Evolutionary conservation across 306 rosid genomes (phyloP), one percentile per base, ranked within the genome.

Genomic region (Nissolia schottii): DNA sequence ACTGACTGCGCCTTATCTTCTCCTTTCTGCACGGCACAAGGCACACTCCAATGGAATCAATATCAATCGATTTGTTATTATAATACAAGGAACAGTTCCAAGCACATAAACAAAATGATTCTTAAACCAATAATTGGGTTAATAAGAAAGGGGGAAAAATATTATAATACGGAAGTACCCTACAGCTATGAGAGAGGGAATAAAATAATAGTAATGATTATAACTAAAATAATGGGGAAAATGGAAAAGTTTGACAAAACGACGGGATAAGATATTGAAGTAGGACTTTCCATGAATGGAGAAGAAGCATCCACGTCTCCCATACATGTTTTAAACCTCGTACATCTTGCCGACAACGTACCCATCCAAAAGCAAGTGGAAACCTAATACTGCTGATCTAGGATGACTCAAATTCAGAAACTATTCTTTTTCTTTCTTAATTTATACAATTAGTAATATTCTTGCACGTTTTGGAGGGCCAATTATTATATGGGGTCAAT

Each of bases 241-340:
- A 50, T 73, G 55, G 41, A 54, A 9, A 78, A 70, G 78, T 65
- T 75, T 74, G 82, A 77, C 67, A 12, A 74, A 82, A 71, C 31
- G 41, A 48, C 14, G 20, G 15, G 71, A 62, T 74, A 62, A 69
- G 79, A 54, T 70, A 74, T 71, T 68, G 25, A 55, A 45, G 50
- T 48, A 35, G 9, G 31, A 14, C 66, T 82, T 82, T 82, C 57
- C 35, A 81, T 73, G 88, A 78, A 87, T 70, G 98, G 96, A 85
- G 83, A 56, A 68, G 81, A 28, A 76, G 80, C 82, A 70, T 73
- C 96, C 96, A 90, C 96, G 98, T 88, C 93, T 75, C 85, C 87
- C 83, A 14, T 57, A n/a, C n/a, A 76, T 56, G 69, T 28, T 54
- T n/a, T 62, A 80, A 90, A 90, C 93, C 97, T 88, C 92, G 91